Conservation (phyloP, 495 filamentous ascomycete species). For the Penicillium malachiteum region DNA sequence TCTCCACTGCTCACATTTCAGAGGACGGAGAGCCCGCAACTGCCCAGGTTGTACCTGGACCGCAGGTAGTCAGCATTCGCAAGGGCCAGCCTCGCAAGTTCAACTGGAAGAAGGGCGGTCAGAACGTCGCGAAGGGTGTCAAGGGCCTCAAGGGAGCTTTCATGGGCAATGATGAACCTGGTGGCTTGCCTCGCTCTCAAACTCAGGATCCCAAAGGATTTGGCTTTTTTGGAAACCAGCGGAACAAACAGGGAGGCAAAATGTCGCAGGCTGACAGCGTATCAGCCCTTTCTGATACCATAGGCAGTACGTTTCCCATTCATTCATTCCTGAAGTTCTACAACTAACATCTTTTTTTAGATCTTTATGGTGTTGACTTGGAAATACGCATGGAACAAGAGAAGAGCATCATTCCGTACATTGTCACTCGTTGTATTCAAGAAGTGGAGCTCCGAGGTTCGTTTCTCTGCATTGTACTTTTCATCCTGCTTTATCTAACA, state of each 20-base stretch:
- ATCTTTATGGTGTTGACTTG: conserved; percentile 89
- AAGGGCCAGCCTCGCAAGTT: conserved; percentile 93
- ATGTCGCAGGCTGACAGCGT: conserved; percentile 57
- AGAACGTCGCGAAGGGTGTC: conserved; percentile 89
- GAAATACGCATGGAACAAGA: conserved; percentile 84
- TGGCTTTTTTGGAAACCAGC: conserved; percentile 67
- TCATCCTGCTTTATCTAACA: neutral
- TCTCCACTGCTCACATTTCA: conserved; percentile 57
- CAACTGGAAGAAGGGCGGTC: conserved; percentile 97
- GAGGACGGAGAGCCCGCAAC: conserved; percentile 68
- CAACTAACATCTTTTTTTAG: conserved; percentile 20
- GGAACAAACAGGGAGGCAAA: conserved; percentile 45
- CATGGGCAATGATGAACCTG: conserved; percentile 53
- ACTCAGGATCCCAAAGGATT: conserved; percentile 63
- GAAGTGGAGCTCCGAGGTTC: conserved; percentile 87
- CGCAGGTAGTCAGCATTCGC: conserved; percentile 87
- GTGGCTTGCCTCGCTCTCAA: conserved; percentile 47
- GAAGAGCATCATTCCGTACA: conserved; percentile 81
- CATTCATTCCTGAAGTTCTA: neutral
- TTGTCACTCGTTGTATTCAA: conserved; percentile 92
- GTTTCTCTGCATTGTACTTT: conserved; percentile 10
- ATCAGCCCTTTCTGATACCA: conserved; percentile 53
- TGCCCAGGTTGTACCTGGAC: conserved; percentile 69
- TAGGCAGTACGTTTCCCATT: conserved; percentile 37
- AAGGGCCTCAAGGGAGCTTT: conserved; percentile 88